phyloP scores from a whole-genome alignment of 257 asterid species.

The Nicotiana benthamiana region DNA sequence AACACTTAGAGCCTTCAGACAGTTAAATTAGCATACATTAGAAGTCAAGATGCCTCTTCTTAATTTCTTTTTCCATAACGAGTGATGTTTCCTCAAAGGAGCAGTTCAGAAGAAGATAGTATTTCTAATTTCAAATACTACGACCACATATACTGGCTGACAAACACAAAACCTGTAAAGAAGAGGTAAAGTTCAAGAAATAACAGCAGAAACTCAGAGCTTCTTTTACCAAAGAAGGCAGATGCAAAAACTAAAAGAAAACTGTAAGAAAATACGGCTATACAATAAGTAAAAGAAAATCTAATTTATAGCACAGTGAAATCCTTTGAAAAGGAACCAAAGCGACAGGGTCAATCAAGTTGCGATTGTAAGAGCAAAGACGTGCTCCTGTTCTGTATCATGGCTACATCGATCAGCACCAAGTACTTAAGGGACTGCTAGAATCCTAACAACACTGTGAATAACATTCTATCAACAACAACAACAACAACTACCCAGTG shows the following conservation, averaged over 20 bases:
- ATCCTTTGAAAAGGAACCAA: too few relatives aligned
- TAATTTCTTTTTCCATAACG: not conserved
- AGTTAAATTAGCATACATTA: not conserved
- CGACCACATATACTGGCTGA: not conserved
- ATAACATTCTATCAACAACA: too few relatives aligned
- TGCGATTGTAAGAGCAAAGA: too few relatives aligned
- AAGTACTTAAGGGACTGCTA: too few relatives aligned
- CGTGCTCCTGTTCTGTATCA: too few relatives aligned
- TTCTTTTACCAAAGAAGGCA: not conserved
- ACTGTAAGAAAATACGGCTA: too few relatives aligned
- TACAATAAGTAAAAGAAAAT: too few relatives aligned
- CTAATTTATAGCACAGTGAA: too few relatives aligned
- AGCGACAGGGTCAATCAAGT: too few relatives aligned
- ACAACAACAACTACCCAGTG: too few relatives aligned
- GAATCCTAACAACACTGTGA: too few relatives aligned
- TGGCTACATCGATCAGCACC: too few relatives aligned
- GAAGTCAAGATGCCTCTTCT: not conserved
- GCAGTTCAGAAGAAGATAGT: not conserved
- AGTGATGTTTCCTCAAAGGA: not conserved
- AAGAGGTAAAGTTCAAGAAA: not conserved
- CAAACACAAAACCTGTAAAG: not conserved
- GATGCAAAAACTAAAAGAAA: not conserved
- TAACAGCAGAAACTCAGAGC: not conserved
- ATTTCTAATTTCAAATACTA: not conserved
- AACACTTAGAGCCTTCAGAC: not conserved